Evolutionary conservation across 352 stramenopile genomes (phyloP), one percentile per base, ranked within the genome.

Genomic region (Phytophthora pistaciae): DNA sequence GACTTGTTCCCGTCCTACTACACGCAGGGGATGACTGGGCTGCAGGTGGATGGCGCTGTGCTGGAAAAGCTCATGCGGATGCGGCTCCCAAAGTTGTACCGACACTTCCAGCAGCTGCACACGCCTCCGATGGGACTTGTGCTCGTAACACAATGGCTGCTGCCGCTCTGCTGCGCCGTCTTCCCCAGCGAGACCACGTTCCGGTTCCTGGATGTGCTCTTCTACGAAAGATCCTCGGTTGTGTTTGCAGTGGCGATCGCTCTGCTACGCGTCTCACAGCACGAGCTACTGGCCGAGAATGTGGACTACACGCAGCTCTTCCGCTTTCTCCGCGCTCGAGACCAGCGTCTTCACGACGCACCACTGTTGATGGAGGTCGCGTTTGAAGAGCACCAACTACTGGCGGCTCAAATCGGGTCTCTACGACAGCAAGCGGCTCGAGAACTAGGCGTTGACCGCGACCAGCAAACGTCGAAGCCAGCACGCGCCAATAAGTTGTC

Each of bases 231-330:
- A 27, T 84, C 84, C 0, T 66, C 58, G 18, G 84, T 82, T 2
- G 74, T 91, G 10, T 91, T 93, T 54, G 70, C 84, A 7, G 64
- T 93, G 18, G 79, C 82, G 1, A 73, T 93, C 13, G 76, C 84
- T 1, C 52, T 93, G 9, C 59, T 93, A 23, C 84, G 82, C 6
- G 75, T 91, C 64, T 82, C 80, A 4, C 84, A 91, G 55, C 70
- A 81, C 21, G 75, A 86, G 31, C 50, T 92, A 10, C 60, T 93
- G 27, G 66, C 75, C 3, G 79, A 91, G 53, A 82, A 75, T n/a
- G 70, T 77, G 14, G 86, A 91, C 57, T 92, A 88, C 65, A 85
- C 84, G 64, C 86, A 92, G 60, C 74, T 93, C 44, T 92, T 92
- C 44, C 76, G 78, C 0, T 75, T 86, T 31, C 70, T 93, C 14